Percentiles rank a stretch among this genome's conserved stretches.
Conservation (phyloP, 2,329 filamentous ascomycete genomes). For the Davidsoniella neocaledoniae region DNA sequence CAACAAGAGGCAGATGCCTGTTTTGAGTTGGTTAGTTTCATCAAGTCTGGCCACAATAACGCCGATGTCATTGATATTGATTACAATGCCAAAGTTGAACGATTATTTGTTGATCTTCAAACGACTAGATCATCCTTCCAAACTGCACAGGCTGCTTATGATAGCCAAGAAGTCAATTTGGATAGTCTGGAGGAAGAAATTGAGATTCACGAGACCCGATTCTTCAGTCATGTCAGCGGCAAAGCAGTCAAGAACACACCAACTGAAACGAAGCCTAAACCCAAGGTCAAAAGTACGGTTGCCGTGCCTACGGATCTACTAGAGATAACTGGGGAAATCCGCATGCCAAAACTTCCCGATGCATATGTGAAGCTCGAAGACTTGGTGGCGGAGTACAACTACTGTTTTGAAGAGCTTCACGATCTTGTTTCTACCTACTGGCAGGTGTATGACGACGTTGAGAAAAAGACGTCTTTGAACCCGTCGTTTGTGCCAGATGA, state of each 20-base stretch:
- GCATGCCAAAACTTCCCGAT: conserved; percentile 16
- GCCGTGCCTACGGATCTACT: conserved; percentile 20
- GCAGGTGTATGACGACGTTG: neutral
- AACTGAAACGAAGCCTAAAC: no score
- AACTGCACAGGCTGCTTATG: conserved; percentile 22
- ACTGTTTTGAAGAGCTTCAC: conserved; percentile 29
- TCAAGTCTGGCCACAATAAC: neutral
- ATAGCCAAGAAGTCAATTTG: conserved; percentile 20
- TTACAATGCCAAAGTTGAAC: neutral
- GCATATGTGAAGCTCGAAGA: conserved; percentile 26
- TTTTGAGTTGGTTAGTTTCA: neutral
- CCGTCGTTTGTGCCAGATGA: conserved; percentile 16
- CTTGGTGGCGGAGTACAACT: conserved; percentile 27
- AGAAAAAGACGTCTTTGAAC: neutral
- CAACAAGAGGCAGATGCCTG: conserved; percentile 2
- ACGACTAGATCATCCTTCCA: conserved; percentile 23
- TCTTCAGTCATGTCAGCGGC: no score
- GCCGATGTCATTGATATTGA: neutral
- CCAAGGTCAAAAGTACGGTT: neutral
- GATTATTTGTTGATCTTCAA: conserved; percentile 22
- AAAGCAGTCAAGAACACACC: no score
- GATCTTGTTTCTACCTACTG: conserved; percentile 21
- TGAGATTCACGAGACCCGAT: conserved; percentile 1
- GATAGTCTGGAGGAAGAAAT: conserved; percentile 23
- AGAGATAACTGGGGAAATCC: conserved; percentile 21